A percentile compares a stretch with the other conserved stretches of the same genome.
phyloP scores from a whole-genome alignment of 164 flowering plant species.

The Berberis thunbergii region DNA sequence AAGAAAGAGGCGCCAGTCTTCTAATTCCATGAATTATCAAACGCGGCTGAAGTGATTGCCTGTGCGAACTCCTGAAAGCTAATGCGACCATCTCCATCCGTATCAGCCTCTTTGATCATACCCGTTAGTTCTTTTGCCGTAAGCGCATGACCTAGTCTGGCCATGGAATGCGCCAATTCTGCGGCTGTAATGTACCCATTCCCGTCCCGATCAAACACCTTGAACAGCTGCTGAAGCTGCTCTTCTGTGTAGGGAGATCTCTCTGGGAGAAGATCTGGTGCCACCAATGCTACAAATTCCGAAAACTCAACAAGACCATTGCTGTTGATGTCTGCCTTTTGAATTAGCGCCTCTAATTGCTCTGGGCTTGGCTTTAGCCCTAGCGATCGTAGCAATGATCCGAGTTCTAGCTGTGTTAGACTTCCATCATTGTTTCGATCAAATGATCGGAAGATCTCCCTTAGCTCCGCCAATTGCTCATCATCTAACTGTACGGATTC shows the following conservation, averaged over 20 bases:
- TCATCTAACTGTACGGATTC: conserved; percentile 54
- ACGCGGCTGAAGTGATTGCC: conserved; percentile 62
- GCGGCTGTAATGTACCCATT: conserved; percentile 61
- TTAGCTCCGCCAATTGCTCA: conserved; percentile 67
- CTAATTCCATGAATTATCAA: conserved; percentile 59
- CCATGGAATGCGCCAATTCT: conserved; percentile 66
- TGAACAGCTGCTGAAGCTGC: conserved; percentile 56
- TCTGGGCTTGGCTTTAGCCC: conserved; percentile 73
- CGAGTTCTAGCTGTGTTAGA: conserved; percentile 79
- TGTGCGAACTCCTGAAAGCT: conserved; percentile 44
- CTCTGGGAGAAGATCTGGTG: conserved; percentile 65
- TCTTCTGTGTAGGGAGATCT: conserved; percentile 72
- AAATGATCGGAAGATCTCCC: conserved; percentile 79
- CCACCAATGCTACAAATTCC: conserved; percentile 75
- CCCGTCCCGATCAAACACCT: conserved; percentile 54
- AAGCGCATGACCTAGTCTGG: conserved; percentile 53
- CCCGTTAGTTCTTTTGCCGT: conserved; percentile 55
- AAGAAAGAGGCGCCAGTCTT: conserved; percentile 6
- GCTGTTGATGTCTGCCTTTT: conserved; percentile 69
- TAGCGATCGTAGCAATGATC: conserved; percentile 65
- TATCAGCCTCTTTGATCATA: conserved; percentile 67
- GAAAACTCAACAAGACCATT: conserved; percentile 82
- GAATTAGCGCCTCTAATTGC: conserved; percentile 58
- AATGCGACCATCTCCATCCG: conserved; percentile 65
- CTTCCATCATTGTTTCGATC: conserved; percentile 91